These are phyloP conservation scores for Austroboletus festivus DNA, from an alignment of 768 basidiomycete genomes.

Conservation along the genomic window DNA sequence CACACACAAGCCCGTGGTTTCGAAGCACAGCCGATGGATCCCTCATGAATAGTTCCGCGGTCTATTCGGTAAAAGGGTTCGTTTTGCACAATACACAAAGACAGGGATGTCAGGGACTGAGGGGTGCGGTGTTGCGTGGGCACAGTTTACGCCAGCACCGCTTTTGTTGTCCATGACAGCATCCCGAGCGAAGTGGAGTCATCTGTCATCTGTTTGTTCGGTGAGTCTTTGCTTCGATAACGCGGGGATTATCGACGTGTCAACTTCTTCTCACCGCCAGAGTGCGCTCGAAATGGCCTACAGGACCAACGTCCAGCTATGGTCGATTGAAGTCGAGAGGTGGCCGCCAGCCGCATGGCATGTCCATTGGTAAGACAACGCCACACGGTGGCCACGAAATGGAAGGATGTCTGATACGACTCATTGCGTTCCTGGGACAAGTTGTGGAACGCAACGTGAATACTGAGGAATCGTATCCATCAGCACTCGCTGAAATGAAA, in stretches of 20 bases:
- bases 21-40: conserved; percentile 24
- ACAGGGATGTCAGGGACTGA: conserved; percentile 24
- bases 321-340: conserved; percentile 12
- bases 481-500: conserved; percentile 1
- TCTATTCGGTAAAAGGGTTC: background rate
- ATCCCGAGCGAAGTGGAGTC: conserved; percentile 22
- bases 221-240: conserved; percentile 16
- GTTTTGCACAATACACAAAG: conserved; percentile 4
- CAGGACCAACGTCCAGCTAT: conserved; percentile 10
- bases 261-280: conserved; percentile 14
- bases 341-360: conserved; percentile 3
- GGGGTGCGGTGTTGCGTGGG: background rate
- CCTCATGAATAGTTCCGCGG: conserved; percentile 15
- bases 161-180: conserved; percentile 26
- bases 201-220: conserved; percentile 3
- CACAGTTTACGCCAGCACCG: conserved; percentile 14
- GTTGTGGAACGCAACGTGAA: conserved; percentile 11
- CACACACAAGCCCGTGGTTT: conserved; percentile 1
- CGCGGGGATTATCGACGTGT: conserved; percentile 29
- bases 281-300: conserved; percentile 17
- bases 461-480: conserved; percentile 12
- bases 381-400: conserved; percentile 5
- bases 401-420: conserved; percentile 1
- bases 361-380: background rate
- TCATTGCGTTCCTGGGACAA: conserved; percentile 1